Percentiles rank a stretch among this genome's conserved stretches.
Conservation (phyloP, 1,284 basidiomycete genomes). For the Leccinum colubrinum region DNA sequence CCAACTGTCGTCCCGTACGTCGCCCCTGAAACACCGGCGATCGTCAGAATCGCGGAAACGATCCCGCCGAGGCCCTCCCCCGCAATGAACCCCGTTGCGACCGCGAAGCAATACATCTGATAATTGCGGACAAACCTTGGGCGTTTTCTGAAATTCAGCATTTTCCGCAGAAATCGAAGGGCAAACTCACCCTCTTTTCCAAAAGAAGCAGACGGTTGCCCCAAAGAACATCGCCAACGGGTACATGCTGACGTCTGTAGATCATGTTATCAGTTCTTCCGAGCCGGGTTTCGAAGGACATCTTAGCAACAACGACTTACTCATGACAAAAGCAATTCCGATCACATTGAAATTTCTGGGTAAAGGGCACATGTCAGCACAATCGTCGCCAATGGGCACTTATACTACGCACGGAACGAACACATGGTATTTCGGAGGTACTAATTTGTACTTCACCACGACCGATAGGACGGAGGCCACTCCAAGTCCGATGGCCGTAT, state of each 20-base stretch:
- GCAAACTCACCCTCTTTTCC: constrained; percentile 1
- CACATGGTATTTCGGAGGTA: constrained; percentile 6
- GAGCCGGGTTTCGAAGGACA: not conserved
- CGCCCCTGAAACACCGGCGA: not conserved
- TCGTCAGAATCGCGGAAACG: constrained; percentile 5
- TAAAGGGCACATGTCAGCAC: too few species aligned
- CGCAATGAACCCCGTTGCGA: constrained; percentile 6
- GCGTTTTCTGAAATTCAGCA: not conserved
- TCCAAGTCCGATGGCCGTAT: constrained; percentile 1
- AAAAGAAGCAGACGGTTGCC: constrained; percentile 1
- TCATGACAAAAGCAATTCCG: not conserved
- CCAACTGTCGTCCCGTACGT: constrained; percentile 5
- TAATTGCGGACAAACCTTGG: not conserved
- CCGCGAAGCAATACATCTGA: constrained; percentile 4
- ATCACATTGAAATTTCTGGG: constrained; percentile 1
- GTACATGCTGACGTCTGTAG: constrained; percentile 1
- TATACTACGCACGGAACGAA: constrained; percentile 7
- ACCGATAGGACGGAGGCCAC: constrained; percentile 6
- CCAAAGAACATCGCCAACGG: constrained; percentile 5
- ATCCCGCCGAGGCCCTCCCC: constrained; percentile 8
- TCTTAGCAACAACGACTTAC: not conserved
- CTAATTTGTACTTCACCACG: constrained; percentile 5
- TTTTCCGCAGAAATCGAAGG: not conserved
- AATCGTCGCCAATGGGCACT: not conserved
- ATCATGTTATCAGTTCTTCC: not conserved